Evolutionary conservation across 148 eudicot species (phyloP), one percentile per base, ranked within the genome.

Genomic region (Rhododendron kiyosumense): DNA sequence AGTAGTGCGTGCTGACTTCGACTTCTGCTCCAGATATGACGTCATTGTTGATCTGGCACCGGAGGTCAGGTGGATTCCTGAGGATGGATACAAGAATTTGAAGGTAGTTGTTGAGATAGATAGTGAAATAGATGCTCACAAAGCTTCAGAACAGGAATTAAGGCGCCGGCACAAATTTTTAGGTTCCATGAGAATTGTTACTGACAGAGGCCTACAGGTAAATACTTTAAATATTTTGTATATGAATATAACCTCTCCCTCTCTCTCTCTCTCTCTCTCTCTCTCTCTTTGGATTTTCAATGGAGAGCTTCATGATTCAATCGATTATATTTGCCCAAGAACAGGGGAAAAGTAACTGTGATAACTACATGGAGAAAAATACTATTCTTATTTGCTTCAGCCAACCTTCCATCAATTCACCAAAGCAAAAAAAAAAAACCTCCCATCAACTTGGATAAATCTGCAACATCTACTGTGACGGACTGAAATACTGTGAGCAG

Each of bases 141-240:
- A 87, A 84, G 95, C 96, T 71, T 86, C 94, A 82, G 96, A 95
- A 86, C 89, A 90, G 86, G 99, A 97, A 90, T 88, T 97, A 79
- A 91, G 83, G 76, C 95, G 96, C 84, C 98, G 96, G 74, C 92
- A 93, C 89, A 97, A 95, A 88, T 81, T 93, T 83, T 90, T 94
- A 43, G 98, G 98, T 85, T 61, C 88, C n/a, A 83, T 97, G 87
- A 93, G 91, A 90, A 93, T 97, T 84, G 98, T 95, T 59, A 87
- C 93, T 79, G 98, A 94, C 87, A 90, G 99, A 95, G 96, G 98
- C 80, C 93, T 97, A 65, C 91, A 94, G 99, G 99, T 93, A 90
- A 90, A 59, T 61, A 59, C 30, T 78, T 43, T 46, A 17, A 38
- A 63, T 63, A 34, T n/a, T 34, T 82, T 52, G 18, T 2, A 14